A percentile compares a stretch with the other conserved stretches of the same genome.
Evolutionary conservation across 257 asterid species (phyloP).

Genomic region (Petunia axillaris): DNA sequence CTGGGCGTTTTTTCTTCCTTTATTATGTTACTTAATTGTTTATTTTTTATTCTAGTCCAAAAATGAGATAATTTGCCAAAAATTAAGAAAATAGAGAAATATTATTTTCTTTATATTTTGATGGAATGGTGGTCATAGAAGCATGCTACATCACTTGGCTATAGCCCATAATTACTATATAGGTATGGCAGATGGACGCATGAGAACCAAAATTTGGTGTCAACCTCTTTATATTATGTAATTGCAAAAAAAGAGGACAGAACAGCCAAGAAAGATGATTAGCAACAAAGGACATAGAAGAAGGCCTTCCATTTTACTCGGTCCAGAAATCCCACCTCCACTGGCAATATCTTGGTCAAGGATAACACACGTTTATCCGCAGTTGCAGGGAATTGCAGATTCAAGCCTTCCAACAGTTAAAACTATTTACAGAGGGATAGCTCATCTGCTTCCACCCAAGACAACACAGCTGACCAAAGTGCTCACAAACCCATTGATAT

Average conservation of each 20-base stretch:
- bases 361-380: constrained; percentile 6
- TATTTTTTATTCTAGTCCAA: no score
- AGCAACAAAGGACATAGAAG: constrained; percentile 33
- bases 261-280: constrained; percentile 26
- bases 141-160: no score
- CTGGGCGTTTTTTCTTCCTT: no score
- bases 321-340: constrained; percentile 33
- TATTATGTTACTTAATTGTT: no score
- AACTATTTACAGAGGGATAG: constrained; percentile 27
- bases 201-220: constrained; percentile 34
- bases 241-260: constrained; percentile 24
- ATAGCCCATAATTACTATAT: not conserved
- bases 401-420: constrained; percentile 33
- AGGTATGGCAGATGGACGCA: constrained; percentile 12
- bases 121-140: no score
- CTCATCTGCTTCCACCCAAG: not conserved
- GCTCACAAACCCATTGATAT: constrained; percentile 21
- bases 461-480: constrained; percentile 20
- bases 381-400: constrained; percentile 31
- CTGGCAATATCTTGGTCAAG: constrained; percentile 30
- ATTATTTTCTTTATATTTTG: no score
- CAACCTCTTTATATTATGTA: constrained; percentile 33
- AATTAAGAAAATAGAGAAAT: no score
- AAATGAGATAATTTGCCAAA: no score
- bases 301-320: constrained; percentile 29